phyloP scores from a whole-genome alignment of 139 green algal species.

The Zygnema cylindricum region DNA sequence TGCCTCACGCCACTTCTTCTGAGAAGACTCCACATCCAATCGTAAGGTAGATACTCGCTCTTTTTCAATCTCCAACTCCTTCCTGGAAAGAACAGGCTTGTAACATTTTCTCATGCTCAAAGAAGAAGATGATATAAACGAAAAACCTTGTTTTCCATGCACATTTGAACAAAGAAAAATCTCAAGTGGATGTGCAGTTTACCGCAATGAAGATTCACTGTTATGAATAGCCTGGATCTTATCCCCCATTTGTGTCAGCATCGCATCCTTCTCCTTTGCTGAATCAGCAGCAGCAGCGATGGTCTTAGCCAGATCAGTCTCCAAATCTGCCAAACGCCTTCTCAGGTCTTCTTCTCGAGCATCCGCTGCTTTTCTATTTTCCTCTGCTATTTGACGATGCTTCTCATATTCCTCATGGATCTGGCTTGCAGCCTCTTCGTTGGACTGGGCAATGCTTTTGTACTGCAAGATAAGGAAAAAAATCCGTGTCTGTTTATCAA shows the following conservation, averaged over 20 bases:
- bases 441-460: constrained; percentile 45
- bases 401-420: background rate
- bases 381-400: constrained; percentile 16
- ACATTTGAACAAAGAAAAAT: background rate
- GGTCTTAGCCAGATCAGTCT: background rate
- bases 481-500: too few relatives aligned
- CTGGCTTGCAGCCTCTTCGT: constrained; percentile 39
- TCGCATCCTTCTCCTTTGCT: background rate
- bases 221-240: background rate
- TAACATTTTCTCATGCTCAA: too few relatives aligned
- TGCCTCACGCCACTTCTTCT: constrained; percentile 47
- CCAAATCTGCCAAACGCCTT: background rate
- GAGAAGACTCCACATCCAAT: constrained; percentile 23
- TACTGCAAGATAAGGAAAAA: constrained; percentile 46
- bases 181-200: background rate
- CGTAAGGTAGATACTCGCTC: background rate
- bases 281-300: background rate
- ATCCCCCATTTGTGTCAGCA: background rate
- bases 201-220: background rate
- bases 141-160: too few relatives aligned
- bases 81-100: constrained; percentile 41
- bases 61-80: background rate
- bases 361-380: background rate
- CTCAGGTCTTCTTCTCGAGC: constrained; percentile 12
- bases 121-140: too few relatives aligned